phyloP scores from a whole-genome alignment of 495 filamentous ascomycete genomes.

The Penicillium arizonense region DNA sequence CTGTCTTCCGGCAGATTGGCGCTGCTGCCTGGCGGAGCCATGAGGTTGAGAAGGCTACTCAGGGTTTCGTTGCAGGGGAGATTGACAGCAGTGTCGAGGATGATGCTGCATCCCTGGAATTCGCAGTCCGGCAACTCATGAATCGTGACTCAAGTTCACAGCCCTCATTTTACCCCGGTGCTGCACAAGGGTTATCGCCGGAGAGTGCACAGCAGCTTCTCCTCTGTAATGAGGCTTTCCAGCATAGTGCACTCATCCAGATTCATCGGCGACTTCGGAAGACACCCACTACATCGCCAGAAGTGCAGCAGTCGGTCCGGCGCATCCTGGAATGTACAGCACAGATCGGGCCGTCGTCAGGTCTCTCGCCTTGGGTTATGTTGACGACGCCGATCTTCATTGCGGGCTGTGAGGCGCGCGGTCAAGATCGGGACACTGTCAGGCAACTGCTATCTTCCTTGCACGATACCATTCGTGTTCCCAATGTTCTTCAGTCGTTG shows the following conservation, averaged over 20 bases:
- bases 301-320: conserved; percentile 40
- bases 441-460: conserved; percentile 33
- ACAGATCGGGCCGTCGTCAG: conserved; percentile 40
- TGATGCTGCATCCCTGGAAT: conserved; percentile 34
- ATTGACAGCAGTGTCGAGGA: conserved; percentile 25
- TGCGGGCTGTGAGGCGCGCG: conserved; percentile 44
- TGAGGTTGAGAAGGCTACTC: conserved; percentile 15
- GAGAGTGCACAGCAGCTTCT: conserved; percentile 36
- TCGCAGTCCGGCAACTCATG: conserved; percentile 37
- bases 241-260: conserved; percentile 47
- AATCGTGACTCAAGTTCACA: conserved; percentile 27
- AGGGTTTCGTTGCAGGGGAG: conserved; percentile 18
- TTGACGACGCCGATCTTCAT: conserved; percentile 49
- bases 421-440: conserved; percentile 38
- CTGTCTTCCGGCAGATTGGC: conserved; percentile 44
- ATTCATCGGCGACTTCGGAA: conserved; percentile 41
- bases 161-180: conserved; percentile 41
- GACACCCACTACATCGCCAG: conserved; percentile 30
- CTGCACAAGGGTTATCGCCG: conserved; percentile 33
- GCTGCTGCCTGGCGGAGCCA: conserved; percentile 40
- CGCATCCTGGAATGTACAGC: conserved; percentile 43
- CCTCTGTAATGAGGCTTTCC: conserved; percentile 49
- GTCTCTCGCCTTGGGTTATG: conserved; percentile 46
- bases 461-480: conserved; percentile 44
- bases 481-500: conserved; percentile 47